These are phyloP conservation scores for Prunus mume DNA, from an alignment of 306 rosid species.

Conservation along the genomic window DNA sequence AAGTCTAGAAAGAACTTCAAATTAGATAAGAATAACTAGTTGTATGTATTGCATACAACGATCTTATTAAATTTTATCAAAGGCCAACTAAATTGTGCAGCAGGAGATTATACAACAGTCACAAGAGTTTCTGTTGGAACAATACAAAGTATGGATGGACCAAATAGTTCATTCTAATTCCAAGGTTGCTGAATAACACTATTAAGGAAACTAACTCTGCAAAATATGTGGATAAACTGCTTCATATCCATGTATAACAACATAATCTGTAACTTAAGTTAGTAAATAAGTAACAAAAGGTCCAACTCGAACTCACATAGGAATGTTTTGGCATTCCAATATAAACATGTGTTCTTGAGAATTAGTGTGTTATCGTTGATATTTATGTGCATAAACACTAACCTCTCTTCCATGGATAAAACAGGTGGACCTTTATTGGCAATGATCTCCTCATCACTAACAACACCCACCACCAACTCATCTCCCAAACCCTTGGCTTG, in stretches of 20 bases:
- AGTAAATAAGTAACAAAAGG: background rate
- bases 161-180: background rate
- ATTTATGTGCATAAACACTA: background rate
- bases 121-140: background rate
- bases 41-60: conserved; percentile 1
- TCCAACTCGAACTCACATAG: background rate
- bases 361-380: background rate
- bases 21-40: conserved; percentile 15
- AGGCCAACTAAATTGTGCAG: background rate
- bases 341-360: background rate
- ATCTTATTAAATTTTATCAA: background rate
- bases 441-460: conserved; percentile 83
- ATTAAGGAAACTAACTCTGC: background rate
- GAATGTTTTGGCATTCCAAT: background rate
- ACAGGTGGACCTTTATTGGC: conserved; percentile 97
- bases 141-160: background rate
- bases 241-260: background rate
- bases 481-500: conserved; percentile 98
- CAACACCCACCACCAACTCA: conserved; percentile 91
- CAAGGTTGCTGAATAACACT: background rate
- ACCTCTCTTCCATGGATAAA: conserved; percentile 93
- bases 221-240: background rate
- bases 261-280: background rate
- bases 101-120: background rate
- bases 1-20: conserved; percentile 50